These are phyloP conservation scores for Uromyces viciae-fabae DNA, from an alignment of 1,284 basidiomycete species.

Conservation along the genomic window DNA sequence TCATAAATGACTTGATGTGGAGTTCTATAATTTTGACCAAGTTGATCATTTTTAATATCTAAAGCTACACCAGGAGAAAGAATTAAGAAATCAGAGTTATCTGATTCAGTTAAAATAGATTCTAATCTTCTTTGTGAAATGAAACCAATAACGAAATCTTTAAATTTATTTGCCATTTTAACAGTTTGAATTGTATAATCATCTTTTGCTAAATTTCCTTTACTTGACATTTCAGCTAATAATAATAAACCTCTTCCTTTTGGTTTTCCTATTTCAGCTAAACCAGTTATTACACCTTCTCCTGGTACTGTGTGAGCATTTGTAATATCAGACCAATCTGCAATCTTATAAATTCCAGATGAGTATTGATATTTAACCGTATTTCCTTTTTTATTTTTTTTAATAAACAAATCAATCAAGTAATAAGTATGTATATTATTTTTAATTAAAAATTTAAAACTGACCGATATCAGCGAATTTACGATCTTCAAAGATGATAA, in stretches of 20 bases:
- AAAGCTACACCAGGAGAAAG: slow-evolving; percentile 90
- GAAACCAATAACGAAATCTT: slow-evolving; percentile 89
- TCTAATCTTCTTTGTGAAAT: slow-evolving; percentile 69
- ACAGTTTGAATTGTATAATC: slow-evolving; percentile 81
- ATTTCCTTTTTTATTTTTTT: slow-evolving; percentile 65
- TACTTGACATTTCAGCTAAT: slow-evolving; percentile 93
- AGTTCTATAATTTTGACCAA: slow-evolving; percentile 96
- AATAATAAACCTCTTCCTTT: slow-evolving; percentile 81
- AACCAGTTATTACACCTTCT: slow-evolving; percentile 83
- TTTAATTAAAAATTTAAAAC: slow-evolving; percentile 50
- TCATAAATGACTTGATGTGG: slow-evolving; percentile 77
- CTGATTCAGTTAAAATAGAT: slow-evolving; percentile 49
- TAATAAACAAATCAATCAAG: not conserved
- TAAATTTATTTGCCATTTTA: slow-evolving; percentile 72
- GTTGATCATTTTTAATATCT: slow-evolving; percentile 73
- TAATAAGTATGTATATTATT: not conserved
- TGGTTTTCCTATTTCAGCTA: slow-evolving; percentile 77
- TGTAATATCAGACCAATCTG: slow-evolving; percentile 93
- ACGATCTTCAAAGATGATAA: slow-evolving; percentile 95
- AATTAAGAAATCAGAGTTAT: slow-evolving; percentile 70
- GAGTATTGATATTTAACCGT: slow-evolving; percentile 94
- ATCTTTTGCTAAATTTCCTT: slow-evolving; percentile 78
- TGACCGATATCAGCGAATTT: slow-evolving; percentile 98
- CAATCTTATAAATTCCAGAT: slow-evolving; percentile 86
- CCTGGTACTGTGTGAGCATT: slow-evolving; percentile 90